Evolutionary conservation across 1,284 basidiomycete species (phyloP), one percentile per base, ranked within the genome.

Genomic region (Coriolopsis trogii): DNA sequence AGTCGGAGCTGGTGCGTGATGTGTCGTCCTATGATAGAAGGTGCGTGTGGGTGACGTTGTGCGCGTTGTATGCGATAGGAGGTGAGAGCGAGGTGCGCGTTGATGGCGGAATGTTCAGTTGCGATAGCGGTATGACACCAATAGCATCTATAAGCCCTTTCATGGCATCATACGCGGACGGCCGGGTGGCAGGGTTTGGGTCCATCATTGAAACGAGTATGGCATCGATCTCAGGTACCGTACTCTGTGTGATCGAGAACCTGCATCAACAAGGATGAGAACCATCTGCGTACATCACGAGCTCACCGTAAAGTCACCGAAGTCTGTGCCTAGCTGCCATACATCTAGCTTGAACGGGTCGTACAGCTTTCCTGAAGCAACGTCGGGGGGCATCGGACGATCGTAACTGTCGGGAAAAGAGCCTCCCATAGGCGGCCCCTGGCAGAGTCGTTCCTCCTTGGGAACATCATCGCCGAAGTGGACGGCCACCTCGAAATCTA

Each of bases 331-430:
- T 13, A 49, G 34, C 38, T 49, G 46, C 46, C 51, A 53, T 13
- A 49, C 38, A 13, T 53, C 46, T 1, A 45, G 37, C 20, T 53
- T 53, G 46, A 49, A 53, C 2, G 51, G 46, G 25, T 45, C 41
- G 12, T 53, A 67, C 0, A 63, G 55, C 24, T 58, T 25, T 13
- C 55, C 62, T 4, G 51, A 45, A 3, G 18, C 12, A 3, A 64
- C 54, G n/a, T 59, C 57, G 1, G 44, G 48, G 1, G 65, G 55
- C 10, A 46, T 34, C 1, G 60, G 60, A 15, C 63, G 58, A 10
- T 41, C 48, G 25, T 48, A 29, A 9, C 18, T 6, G 21, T 15
- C 31, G 1, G 46, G 46, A 12, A 48, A 43, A 2, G 46, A 45
- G 4, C 41, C 41, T 5, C 41, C 37, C 20, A 34, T 18, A 4